phyloP scores from a whole-genome alignment of 306 rosid species.

The Oemleria cerasiformis region DNA sequence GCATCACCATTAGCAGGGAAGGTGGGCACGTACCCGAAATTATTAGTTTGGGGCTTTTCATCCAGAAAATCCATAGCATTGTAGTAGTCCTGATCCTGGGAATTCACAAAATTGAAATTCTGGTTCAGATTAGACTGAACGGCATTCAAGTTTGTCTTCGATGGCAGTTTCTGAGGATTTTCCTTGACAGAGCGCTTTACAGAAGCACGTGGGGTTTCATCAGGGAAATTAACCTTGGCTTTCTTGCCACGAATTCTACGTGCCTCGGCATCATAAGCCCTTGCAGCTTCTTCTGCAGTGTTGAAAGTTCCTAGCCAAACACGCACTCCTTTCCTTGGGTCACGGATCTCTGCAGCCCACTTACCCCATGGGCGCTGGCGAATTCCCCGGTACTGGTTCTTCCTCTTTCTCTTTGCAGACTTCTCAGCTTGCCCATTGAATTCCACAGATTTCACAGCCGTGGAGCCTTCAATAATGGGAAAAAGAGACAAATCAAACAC shows the following conservation, averaged over 20 bases:
- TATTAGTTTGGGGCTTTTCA: slow-evolving; percentile 58
- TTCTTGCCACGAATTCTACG: slow-evolving; percentile 87
- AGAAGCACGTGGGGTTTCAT: slow-evolving; percentile 45
- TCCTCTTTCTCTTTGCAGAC: slow-evolving; percentile 71
- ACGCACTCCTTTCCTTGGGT: slow-evolving; percentile 94
- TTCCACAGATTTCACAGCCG: slow-evolving; percentile 47
- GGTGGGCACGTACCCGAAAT: slow-evolving; percentile 39
- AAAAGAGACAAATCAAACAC: slow-evolving; percentile 1
- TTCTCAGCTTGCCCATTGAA: slow-evolving; percentile 54
- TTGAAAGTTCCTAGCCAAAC: slow-evolving; percentile 99
- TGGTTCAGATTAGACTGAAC: slow-evolving; percentile 43
- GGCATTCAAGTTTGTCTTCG: slow-evolving; percentile 37
- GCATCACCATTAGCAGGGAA: slow-evolving; percentile 35
- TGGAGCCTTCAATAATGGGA: slow-evolving; percentile 42
- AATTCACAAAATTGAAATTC: slow-evolving; percentile 32
- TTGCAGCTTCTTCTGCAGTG: slow-evolving; percentile 98
- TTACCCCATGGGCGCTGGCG: slow-evolving; percentile 99
- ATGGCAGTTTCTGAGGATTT: slow-evolving; percentile 32
- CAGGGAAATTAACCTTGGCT: slow-evolving; percentile 96
- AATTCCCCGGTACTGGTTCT: slow-evolving; percentile 86
- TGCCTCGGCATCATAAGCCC: slow-evolving; percentile 96
- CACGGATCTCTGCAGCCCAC: slow-evolving; percentile 99
- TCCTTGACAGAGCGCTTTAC: slow-evolving; percentile 45
- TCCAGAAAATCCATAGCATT: slow-evolving; percentile 53
- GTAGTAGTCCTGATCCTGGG: slow-evolving; percentile 42